A percentile compares a stretch with the other conserved stretches of the same genome.
These are phyloP conservation scores for Magnaporthales sp. DNA, from an alignment of 2,329 filamentous ascomycete genomes.

Conservation along the genomic window DNA sequence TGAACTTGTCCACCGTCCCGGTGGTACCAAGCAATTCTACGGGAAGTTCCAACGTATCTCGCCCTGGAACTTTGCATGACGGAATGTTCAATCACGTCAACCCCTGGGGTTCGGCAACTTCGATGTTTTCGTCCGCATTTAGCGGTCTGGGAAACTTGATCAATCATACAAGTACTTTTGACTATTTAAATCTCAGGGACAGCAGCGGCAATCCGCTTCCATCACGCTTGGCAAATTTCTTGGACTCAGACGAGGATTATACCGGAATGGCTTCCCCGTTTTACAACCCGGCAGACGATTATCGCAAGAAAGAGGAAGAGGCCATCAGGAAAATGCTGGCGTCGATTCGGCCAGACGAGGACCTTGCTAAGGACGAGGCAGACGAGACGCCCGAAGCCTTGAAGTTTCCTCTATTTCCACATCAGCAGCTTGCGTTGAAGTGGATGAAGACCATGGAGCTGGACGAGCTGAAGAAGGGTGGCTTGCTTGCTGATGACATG, in stretches of 20 bases:
- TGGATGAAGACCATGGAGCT: conserved; percentile 72
- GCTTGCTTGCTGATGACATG: conserved; percentile 76
- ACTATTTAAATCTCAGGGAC: conserved; percentile 27
- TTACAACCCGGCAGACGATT: conserved; percentile 12
- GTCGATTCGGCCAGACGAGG: conserved; percentile 66
- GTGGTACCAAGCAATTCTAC: not conserved
- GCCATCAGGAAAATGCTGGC: conserved; percentile 56
- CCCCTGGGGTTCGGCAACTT: not conserved
- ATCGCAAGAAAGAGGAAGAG: conserved; percentile 45
- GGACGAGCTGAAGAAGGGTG: conserved; percentile 60
- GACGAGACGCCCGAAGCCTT: conserved; percentile 63
- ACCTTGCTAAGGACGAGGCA: conserved; percentile 51
- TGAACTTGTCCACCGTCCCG: not conserved
- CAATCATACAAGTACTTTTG: conserved; percentile 7
- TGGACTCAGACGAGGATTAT: conserved; percentile 25
- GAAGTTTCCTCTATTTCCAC: conserved; percentile 62
- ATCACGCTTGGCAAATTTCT: conserved; percentile 20
- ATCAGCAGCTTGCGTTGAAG: conserved; percentile 69
- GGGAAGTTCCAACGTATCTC: not conserved
- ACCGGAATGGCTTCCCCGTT: not conserved
- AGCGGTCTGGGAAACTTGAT: not conserved
- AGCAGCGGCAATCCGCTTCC: conserved; percentile 26
- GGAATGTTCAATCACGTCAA: not conserved
- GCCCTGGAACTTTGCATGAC: not conserved
- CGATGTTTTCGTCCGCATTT: not conserved